Evolutionary conservation across 169 alveolate species (phyloP), one percentile per base, ranked within the genome.

Genomic region (Hepatocystis sp.): DNA sequence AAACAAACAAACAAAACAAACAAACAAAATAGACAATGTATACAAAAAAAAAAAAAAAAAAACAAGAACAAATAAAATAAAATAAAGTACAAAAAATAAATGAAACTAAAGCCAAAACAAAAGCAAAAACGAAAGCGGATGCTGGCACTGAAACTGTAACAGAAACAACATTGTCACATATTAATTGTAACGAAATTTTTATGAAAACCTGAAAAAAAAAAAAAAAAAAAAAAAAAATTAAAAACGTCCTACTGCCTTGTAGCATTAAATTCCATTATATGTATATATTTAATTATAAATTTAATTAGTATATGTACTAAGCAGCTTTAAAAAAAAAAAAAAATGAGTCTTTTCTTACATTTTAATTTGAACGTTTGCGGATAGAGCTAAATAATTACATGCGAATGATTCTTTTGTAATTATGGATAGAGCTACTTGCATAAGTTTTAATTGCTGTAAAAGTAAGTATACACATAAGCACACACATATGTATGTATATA

Each of bases 391-490:
- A 71, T 71, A 47, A 42, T 58, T 71, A 27, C 42, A 71, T n/a
- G 28, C 47, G 23, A 56, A 71, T 15, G 86, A 42, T 34, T 52
- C 93, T 55, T 90, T 85, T 36, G 84, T 36, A 40, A 90, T 85
- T 25, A 67, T 67, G 15, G 86, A 85, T 30, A 90, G 40, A 23
- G 91, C 93, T 36, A 66, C 88, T 46, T 67, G 84, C 13, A 90
- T 85, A 17, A 71, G 52, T 19, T 90, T 84, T 61, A 90, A 46
- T 85, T 90, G 93, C 93, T 90, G 90, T 39, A 68, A 27, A n/a
- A 28, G 11, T 21, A 23, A 11, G 58, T 21, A 34, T 19, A 44
- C 17, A 39, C 23, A 19, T n/a, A 53, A 19, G 21, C 11, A 19
- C 67, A 52, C 32, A 17, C 21, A 58, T 2, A 55, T 4, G 19